Base-by-base conservation (phyloP, 495 filamentous ascomycete genomes). In the Aspergillus saccharolyticus region DNA sequence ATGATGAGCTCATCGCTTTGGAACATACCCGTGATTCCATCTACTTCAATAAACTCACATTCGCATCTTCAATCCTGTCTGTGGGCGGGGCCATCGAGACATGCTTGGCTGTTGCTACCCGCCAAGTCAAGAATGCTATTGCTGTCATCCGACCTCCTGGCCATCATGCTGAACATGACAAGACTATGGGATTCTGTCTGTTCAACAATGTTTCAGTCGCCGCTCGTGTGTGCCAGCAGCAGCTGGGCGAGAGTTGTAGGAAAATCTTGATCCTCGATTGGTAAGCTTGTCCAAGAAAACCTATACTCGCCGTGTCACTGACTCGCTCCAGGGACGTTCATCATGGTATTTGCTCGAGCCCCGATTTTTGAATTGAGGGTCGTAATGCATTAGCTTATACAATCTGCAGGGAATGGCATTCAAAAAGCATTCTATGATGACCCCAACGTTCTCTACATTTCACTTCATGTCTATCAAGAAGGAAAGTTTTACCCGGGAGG, bases 201-300 rank as follows among this genome's bases (percentile, higher is more conserved):
- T 97, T 96, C 69, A 96, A 99, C 72, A 99, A 99, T 72, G 95
- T 97, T 12, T 88, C 87, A 25, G 87, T 99, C 53, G 91, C 91
- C 1, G 86, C 91, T 9, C 85, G 83, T 52, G 88, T 92, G 47
- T 95, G 91, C 61, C 90, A 92, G 67, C 69, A 73, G 24, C 83
- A 87, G 43, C 89, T 86, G 57, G 88, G 88, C 3, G 84, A 94
- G 0, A 72, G 72, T 0, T 96, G 90, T 66, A 85, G 90, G 39
- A 97, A 95, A 70, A 80, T 97, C 25, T 67, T 97, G 52, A 94
- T 99, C 62, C 78, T 99, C 21, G 94, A 99, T 64, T 99, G 94
- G 94, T 94, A 87, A 68, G 89, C 86, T 17, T 48, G 46, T 5
- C 12, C 3, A 16, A 43, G 2, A 17, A 39, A 17, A 39, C 16